Base-by-base conservation (phyloP, 352 stramenopile genomes). In the Plasmopara viticola region DNA sequence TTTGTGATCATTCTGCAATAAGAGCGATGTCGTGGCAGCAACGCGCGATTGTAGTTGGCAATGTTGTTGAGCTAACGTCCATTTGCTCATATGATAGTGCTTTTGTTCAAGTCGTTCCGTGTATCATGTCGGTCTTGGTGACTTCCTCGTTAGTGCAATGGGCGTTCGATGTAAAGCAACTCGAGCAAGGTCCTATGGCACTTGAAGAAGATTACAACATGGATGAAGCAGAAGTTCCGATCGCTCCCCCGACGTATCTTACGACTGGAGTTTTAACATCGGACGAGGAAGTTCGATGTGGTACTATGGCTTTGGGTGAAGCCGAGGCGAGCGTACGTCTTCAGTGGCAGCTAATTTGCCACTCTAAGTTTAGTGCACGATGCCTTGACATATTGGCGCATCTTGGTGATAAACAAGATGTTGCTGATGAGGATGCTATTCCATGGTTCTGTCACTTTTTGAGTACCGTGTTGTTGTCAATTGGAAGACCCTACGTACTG, bases 341-440 rank as follows among this genome's bases (percentile, higher is more conserved):
- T 13, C 72, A 83, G 47, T 83, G 72, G 68, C 61, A 75, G 12
- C 63, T 73, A 25, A 46, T 83, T 20, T 74, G 62, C 30, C 59
- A 73, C 14, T 67, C 66, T 4, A 60, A 35, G 3, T 86, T 86
- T 40, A 67, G 65, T 46, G 60, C 53, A 0, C 58, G 58, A 4
- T 68, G 60, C 15, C 66, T 86, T 33, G 57, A 76, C 35, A 48
- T 55, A 9, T 33, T 80, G 18, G 44, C 70, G 4, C 29, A 66
- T 41, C 9, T 8, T 15, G 17, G 31, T 5, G 39, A 43, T 15
- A 51, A 6, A 34, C 8, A 34, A 17, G n/a, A 40, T 41, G 10
- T 61, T 28, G 12, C 44, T 25, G 50, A 31, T 1, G 35, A 62
- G 4, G 64, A 60, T 47, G 53, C 64, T 3, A 51, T 77, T 77